Evolutionary conservation across 1,284 basidiomycete genomes (phyloP), one percentile per base, ranked within the genome.

Genomic region (Microbotryum saponariae): DNA sequence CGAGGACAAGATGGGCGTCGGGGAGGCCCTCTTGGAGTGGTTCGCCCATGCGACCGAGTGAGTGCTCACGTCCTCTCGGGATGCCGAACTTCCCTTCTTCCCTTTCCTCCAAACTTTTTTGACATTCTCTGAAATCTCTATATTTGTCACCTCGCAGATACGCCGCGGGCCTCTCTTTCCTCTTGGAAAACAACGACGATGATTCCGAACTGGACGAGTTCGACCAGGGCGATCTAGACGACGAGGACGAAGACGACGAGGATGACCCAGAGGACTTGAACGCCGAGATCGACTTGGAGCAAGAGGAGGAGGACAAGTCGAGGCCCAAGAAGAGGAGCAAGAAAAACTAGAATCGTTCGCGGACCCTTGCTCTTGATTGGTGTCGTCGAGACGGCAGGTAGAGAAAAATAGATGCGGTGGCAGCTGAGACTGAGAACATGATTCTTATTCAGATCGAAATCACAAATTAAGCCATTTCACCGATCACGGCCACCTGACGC

Each of bases 31-130:
- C 14, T 50, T 65, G 29, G 60, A 65, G 51, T 65, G 63, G 55
- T 70, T 57, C 56, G 60, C 53, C 1, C 61, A 66, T 48, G 70
- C 68, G 25, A 53, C 62, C 47, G 68, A 70, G 70, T 71, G n/a
- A 46, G 70, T 61, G 27, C 27, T 27, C 27, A 27, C 27, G 1
- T 27, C 27, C 27, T 27, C 27, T 27, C 4, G 27, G 27, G 27
- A 27, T 27, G 27, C 5, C 27, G 27, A 6, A 27, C 27, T 27
- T 27, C 6, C 27, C 3, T 27, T 27, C 27, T 27, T 27, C 27
- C 27, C 27, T 27, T 27, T 27, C 6, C 27, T 27, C 27, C 27
- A 27, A 27, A 4, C 27, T 27, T 27, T 27, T 27, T 27, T 5
- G 4, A 27, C 27, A 27, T 27, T 27, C 6, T 4, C 27, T 27